Evolutionary conservation across 1,284 basidiomycete species (phyloP).

Genomic region (Ustilago crameri): DNA sequence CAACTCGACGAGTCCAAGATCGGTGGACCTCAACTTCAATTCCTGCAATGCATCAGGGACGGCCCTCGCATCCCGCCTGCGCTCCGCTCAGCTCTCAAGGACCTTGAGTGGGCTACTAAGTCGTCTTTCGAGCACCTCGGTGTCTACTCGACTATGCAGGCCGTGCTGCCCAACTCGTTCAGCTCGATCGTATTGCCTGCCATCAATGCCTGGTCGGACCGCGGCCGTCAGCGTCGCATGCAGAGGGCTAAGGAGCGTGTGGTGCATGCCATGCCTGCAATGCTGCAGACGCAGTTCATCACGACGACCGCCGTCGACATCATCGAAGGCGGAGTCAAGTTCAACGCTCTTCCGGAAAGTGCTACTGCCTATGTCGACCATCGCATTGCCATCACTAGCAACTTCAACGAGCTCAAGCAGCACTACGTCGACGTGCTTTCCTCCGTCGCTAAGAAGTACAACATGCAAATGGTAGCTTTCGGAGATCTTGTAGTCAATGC

Average conservation of each 20-base stretch:
- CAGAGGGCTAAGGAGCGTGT: slow-evolving; percentile 20
- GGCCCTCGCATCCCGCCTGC: slow-evolving; percentile 70
- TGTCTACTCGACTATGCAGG: slow-evolving; percentile 17
- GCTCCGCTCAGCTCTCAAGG: slow-evolving; percentile 70
- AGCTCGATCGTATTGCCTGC: slow-evolving; percentile 19
- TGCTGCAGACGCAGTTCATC: slow-evolving; percentile 71
- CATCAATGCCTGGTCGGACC: slow-evolving; percentile 36
- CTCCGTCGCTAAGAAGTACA: slow-evolving; percentile 70
- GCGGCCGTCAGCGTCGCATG: slow-evolving; percentile 37
- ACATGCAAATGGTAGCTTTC: slow-evolving; percentile 69
- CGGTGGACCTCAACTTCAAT: slow-evolving; percentile 63
- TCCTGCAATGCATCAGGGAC: slow-evolving; percentile 72
- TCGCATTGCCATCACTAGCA: slow-evolving; percentile 73
- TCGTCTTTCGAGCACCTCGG: slow-evolving; percentile 33
- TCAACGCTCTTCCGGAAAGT: slow-evolving; percentile 75
- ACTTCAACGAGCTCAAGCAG: slow-evolving; percentile 71
- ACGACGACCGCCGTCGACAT: slow-evolving; percentile 80
- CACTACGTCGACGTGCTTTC: slow-evolving; percentile 71
- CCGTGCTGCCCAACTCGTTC: slow-evolving; percentile 30
- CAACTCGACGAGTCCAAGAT: slow-evolving; percentile 33
- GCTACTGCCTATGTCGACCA: slow-evolving; percentile 74
- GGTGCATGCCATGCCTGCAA: slow-evolving; percentile 18
- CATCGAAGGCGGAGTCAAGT: slow-evolving; percentile 77
- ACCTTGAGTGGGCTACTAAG: slow-evolving; percentile 50
- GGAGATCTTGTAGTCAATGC: slow-evolving; percentile 51